phyloP scores from a whole-genome alignment of 1,284 basidiomycete genomes.

The Papiliotrema terrestris region DNA sequence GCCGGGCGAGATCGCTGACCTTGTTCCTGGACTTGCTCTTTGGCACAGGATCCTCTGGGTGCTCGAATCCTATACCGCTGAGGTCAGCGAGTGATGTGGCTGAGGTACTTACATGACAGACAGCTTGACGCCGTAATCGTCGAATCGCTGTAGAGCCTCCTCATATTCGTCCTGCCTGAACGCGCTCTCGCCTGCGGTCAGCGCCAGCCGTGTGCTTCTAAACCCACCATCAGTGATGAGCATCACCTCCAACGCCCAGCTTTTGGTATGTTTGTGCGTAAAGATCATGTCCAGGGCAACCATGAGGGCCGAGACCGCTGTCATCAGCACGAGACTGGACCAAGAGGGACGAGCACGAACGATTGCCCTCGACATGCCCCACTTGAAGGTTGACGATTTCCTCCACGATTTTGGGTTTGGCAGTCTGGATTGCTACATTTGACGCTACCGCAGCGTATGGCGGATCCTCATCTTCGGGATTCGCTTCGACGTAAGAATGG shows the following conservation, averaged over 20 bases:
- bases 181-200: constrained; percentile 32
- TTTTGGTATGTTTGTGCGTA: constrained; percentile 58
- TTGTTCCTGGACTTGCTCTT: constrained; percentile 36
- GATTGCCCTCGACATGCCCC: constrained; percentile 43
- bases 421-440: constrained; percentile 72
- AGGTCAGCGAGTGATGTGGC: neutral
- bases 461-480: constrained; percentile 40
- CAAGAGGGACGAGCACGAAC: no score
- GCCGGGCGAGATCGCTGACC: constrained; percentile 10
- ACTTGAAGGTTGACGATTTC: constrained; percentile 66
- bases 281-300: constrained; percentile 70
- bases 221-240: constrained; percentile 75
- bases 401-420: constrained; percentile 69
- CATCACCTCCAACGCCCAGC: constrained; percentile 77
- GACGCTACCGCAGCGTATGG: constrained; percentile 71
- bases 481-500: constrained; percentile 48
- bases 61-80: constrained; percentile 39
- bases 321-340: neutral
- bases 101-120: constrained; percentile 50
- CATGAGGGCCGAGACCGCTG: constrained; percentile 82
- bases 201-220: constrained; percentile 64
- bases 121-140: constrained; percentile 63
- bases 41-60: constrained; percentile 24
- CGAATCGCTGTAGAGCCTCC: constrained; percentile 62
- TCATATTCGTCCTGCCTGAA: constrained; percentile 59